Conservation (phyloP, 1,284 basidiomycete genomes). For the Psilocybe mexicana region DNA sequence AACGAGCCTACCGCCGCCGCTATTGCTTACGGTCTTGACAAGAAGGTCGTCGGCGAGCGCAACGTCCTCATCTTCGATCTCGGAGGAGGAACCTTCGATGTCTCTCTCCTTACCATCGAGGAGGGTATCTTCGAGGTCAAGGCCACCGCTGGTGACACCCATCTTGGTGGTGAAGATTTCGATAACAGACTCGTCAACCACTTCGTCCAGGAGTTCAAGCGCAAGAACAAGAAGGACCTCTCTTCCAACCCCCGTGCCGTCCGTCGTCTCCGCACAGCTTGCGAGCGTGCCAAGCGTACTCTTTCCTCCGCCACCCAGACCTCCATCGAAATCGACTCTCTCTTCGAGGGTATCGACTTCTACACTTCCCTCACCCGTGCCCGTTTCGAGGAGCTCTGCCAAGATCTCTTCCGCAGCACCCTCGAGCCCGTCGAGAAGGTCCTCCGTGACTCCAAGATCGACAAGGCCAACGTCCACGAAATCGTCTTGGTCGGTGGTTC, state of each 20-base stretch:
- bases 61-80: conserved; percentile 98
- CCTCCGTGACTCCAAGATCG: conserved; percentile 96
- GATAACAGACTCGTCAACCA: conserved; percentile 98
- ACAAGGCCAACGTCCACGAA: conserved; percentile 94
- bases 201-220: conserved; percentile 98
- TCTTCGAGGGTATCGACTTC: conserved; percentile 98
- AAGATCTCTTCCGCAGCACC: conserved; percentile 95
- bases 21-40: conserved; percentile 93
- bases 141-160: conserved; percentile 98
- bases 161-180: conserved; percentile 98
- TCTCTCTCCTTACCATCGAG: conserved; percentile 96
- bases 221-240: conserved; percentile 98
- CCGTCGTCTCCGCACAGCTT: conserved; percentile 96
- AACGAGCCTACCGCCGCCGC: conserved; percentile 96
- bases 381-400: conserved; percentile 97
- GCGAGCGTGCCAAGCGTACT: conserved; percentile 98
- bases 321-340: conserved; percentile 97
- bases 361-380: conserved; percentile 98
- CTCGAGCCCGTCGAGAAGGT: conserved; percentile 99
- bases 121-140: conserved; percentile 99
- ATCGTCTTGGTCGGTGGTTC: conserved; percentile 98
- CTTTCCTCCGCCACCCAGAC: conserved; percentile 97
- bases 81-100: conserved; percentile 99
- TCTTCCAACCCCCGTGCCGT: conserved; percentile 93
- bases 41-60: conserved; percentile 85